Evolutionary conservation across 2,329 filamentous ascomycete species (phyloP).

Genomic region (Pezicula radicicola): DNA sequence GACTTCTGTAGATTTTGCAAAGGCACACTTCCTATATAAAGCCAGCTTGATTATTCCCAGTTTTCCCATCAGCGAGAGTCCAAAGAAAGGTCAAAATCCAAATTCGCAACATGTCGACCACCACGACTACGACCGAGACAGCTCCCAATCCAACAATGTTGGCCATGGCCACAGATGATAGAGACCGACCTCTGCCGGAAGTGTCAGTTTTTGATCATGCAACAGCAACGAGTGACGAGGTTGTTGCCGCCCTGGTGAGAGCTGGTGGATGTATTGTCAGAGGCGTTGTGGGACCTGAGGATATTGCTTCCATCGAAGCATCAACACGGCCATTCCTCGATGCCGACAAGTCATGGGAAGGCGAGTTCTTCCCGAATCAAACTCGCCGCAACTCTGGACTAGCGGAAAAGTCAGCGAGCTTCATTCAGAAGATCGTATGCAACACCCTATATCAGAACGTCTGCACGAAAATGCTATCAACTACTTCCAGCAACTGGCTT

Average conservation of each 20-base stretch:
- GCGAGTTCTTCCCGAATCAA: background rate
- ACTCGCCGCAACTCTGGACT: slow-evolving; percentile 20
- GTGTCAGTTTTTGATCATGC: background rate
- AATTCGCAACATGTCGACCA: too few relatives aligned
- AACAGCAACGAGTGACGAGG: background rate
- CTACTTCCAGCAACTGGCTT: background rate
- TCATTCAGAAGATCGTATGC: slow-evolving; percentile 13
- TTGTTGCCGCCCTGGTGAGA: background rate
- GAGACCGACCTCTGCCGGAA: too few relatives aligned
- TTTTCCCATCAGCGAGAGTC: too few relatives aligned
- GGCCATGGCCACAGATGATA: too few relatives aligned
- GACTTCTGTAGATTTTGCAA: too few relatives aligned
- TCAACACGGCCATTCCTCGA: background rate
- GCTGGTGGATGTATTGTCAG: background rate
- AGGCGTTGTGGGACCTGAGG: background rate
- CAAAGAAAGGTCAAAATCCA: too few relatives aligned
- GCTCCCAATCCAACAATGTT: too few relatives aligned
- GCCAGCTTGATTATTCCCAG: too few relatives aligned
- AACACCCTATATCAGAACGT: slow-evolving; percentile 8
- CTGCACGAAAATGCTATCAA: background rate
- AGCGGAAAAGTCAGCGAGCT: slow-evolving; percentile 16
- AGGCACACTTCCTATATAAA: too few relatives aligned
- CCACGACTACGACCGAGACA: too few relatives aligned
- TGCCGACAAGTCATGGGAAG: background rate
- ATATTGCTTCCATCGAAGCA: background rate